These are phyloP conservation scores for Protomyces arabidopsidicola DNA, from an alignment of 1,139 yeast species.

Conservation along the genomic window DNA sequence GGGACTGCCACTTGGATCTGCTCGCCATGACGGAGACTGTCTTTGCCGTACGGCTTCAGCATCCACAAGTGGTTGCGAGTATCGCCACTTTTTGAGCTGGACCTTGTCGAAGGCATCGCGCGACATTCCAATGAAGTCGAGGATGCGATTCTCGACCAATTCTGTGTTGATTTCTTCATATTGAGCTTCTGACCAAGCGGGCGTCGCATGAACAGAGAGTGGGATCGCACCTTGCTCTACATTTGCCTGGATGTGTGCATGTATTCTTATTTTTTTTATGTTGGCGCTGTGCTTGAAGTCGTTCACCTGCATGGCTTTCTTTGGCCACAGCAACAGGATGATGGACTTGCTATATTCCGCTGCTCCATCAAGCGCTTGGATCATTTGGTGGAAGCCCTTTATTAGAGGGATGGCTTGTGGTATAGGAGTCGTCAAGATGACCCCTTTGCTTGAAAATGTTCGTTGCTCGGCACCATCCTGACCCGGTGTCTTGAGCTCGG, in stretches of 20 bases:
- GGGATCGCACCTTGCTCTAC: constrained; percentile 1
- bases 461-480: neutral
- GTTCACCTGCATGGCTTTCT: neutral
- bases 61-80: neutral
- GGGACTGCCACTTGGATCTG: neutral
- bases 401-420: constrained; percentile 7
- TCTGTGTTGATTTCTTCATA: neutral
- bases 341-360: constrained; percentile 1
- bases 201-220: constrained; percentile 6
- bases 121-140: neutral
- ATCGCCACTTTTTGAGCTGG: constrained; percentile 15
- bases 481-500: neutral
- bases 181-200: constrained; percentile 8
- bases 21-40: neutral
- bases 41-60: neutral
- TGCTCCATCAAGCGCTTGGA: neutral
- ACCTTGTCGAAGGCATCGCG: constrained; percentile 3
- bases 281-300: neutral
- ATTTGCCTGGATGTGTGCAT: constrained; percentile 8
- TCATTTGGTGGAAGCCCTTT: neutral
- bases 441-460: neutral
- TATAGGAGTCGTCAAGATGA: constrained; percentile 10
- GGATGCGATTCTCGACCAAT: neutral
- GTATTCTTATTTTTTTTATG: neutral
- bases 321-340: constrained; percentile 17